Conservation (phyloP, 202 grass and related monocot genomes). For the Eragrostis tef region DNA sequence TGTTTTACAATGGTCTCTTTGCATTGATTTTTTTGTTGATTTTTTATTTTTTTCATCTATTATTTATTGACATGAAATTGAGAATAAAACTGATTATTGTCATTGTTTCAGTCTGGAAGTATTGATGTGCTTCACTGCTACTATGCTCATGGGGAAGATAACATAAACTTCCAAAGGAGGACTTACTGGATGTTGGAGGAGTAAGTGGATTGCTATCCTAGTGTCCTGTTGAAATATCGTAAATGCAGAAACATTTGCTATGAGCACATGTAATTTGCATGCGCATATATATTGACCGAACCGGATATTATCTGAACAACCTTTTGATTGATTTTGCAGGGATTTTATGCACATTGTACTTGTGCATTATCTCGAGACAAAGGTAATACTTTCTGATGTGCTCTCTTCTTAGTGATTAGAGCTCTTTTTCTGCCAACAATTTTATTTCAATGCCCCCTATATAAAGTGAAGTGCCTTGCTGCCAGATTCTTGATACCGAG, state of each 20-base stretch:
- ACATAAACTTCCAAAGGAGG: conserved; percentile 83
- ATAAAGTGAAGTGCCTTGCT: background rate
- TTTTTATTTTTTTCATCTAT: background rate
- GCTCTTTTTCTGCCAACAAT: background rate
- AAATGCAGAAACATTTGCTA: background rate
- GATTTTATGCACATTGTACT: conserved; percentile 92
- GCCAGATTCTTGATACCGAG: background rate
- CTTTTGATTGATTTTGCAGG: conserved; percentile 53
- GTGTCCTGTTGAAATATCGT: background rate
- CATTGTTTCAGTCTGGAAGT: conserved; percentile 65
- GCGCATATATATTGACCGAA: conserved; percentile 22
- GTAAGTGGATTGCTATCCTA: conserved; percentile 42
- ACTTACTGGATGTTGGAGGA: conserved; percentile 91
- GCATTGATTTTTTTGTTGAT: conserved; percentile 8
- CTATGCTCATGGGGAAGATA: conserved; percentile 88
- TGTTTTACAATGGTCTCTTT: background rate
- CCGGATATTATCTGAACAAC: conserved; percentile 27
- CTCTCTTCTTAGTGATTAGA: background rate
- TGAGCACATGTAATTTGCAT: conserved; percentile 25
- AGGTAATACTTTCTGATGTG: conserved; percentile 44
- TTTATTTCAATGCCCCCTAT: background rate
- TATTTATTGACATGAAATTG: background rate
- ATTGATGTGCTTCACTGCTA: conserved; percentile 93
- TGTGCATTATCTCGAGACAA: conserved; percentile 88
- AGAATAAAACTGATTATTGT: background rate